These are phyloP conservation scores for Aspergillus sp. DNA, from an alignment of 2,329 filamentous ascomycete species.

Conservation along the genomic window DNA sequence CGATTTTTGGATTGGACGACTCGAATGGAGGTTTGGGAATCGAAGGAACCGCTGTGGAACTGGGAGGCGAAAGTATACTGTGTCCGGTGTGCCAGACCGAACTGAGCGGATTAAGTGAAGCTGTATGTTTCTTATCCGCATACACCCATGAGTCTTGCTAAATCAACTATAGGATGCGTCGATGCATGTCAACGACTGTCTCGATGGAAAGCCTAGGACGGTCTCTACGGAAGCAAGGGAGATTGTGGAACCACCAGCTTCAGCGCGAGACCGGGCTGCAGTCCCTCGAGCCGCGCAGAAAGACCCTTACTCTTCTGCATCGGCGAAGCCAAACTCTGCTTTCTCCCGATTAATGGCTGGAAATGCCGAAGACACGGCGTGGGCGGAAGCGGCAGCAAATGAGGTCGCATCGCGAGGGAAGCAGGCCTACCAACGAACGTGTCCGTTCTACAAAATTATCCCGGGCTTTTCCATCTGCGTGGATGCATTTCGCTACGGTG, in stretches of 20 bases:
- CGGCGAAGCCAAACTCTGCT: constrained; percentile 59
- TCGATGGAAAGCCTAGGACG: constrained; percentile 75
- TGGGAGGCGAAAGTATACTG: constrained; percentile 26
- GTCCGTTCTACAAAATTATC: constrained; percentile 98
- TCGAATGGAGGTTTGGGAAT: constrained; percentile 17
- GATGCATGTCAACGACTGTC: constrained; percentile 85
- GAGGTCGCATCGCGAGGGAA: constrained; percentile 78
- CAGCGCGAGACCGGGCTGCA: constrained; percentile 65
- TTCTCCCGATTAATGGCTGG: constrained; percentile 92
- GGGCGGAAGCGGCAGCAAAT: constrained; percentile 79
- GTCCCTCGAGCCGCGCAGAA: constrained; percentile 76
- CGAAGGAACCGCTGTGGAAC: constrained; percentile 17
- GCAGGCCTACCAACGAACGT: constrained; percentile 83
- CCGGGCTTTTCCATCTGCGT: constrained; percentile 90
- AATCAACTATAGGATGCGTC: constrained; percentile 61
- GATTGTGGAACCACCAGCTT: constrained; percentile 31
- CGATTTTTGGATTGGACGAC: constrained; percentile 21
- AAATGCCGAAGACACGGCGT: constrained; percentile 86
- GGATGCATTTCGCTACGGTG: constrained; percentile 93
- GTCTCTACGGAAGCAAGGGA: constrained; percentile 36
- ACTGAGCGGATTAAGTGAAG: constrained; percentile 57
- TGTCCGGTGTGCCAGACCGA: constrained; percentile 78
- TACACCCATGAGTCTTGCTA: not conserved
- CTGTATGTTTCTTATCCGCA: constrained; percentile 27
- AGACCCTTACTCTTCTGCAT: constrained; percentile 66